A percentile compares a stretch with the other conserved stretches of the same genome.
phyloP scores from a whole-genome alignment of 2,329 filamentous ascomycete genomes.

The Xylariaceae sp. region DNA sequence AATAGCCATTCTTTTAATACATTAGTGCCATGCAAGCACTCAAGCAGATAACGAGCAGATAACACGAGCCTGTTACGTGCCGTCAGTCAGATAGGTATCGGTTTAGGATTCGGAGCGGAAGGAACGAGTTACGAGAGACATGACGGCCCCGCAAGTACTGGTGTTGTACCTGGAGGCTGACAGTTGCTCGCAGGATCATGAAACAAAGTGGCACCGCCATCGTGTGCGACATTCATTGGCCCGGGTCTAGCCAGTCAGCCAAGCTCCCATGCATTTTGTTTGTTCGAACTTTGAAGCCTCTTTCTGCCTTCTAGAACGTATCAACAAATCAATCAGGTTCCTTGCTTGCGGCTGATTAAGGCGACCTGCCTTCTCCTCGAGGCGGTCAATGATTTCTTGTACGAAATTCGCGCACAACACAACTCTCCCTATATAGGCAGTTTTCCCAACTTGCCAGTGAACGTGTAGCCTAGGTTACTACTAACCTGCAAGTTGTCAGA shows the following conservation, averaged over 20 bases:
- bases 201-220: slow-evolving; percentile 20
- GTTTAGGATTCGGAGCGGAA: slow-evolving; percentile 13
- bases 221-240: slow-evolving; percentile 25
- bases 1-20: neutral
- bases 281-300: slow-evolving; percentile 5
- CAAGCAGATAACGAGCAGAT: slow-evolving; percentile 1
- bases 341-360: slow-evolving; percentile 3
- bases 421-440: slow-evolving; percentile 1
- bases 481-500: slow-evolving; percentile 3
- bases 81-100: slow-evolving; percentile 2
- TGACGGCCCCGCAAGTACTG: slow-evolving; percentile 2
- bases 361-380: neutral
- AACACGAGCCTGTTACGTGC: slow-evolving; percentile 1
- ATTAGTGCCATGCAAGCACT: slow-evolving; percentile 15
- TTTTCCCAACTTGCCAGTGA: neutral
- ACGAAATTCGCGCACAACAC: neutral
- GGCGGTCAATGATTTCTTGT: slow-evolving; percentile 5
- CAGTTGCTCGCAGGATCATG: slow-evolving; percentile 17
- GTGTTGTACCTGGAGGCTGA: slow-evolving; percentile 9
- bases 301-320: neutral
- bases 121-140: neutral
- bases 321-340: neutral
- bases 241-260: slow-evolving; percentile 2
- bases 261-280: slow-evolving; percentile 3
- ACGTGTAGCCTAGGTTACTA: too few species aligned